Percentiles rank a stretch among this genome's conserved stretches.
Evolutionary conservation across 208 protist species (phyloP).

Genomic region (Trypanosoma congolense): DNA sequence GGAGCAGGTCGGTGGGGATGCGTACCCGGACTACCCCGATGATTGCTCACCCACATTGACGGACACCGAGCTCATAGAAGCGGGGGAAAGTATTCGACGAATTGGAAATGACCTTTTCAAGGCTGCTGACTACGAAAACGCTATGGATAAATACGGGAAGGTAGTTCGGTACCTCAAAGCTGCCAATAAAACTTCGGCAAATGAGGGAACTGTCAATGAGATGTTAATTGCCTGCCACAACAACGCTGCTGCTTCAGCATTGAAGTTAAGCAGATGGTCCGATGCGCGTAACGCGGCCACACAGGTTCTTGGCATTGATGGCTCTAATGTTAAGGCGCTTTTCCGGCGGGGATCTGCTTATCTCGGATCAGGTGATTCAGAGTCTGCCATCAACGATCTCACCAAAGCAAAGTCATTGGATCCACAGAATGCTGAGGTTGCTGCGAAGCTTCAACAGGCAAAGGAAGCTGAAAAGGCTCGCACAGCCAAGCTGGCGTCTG

Average conservation of each 20-base stretch:
- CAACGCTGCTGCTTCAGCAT: conserved; percentile 74
- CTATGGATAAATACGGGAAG: conserved; percentile 85
- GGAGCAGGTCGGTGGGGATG: conserved; percentile 60
- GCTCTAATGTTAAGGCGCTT: conserved; percentile 79
- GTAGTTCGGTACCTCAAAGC: conserved; percentile 61
- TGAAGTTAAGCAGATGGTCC: conserved; percentile 58
- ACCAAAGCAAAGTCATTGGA: conserved; percentile 50
- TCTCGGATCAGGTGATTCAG: conserved; percentile 51
- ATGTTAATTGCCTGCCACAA: conserved; percentile 84
- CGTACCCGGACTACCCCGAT: conserved; percentile 76
- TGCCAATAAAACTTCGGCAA: conserved; percentile 34
- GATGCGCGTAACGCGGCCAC: conserved; percentile 50
- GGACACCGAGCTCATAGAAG: conserved; percentile 44
- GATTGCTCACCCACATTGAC: conserved; percentile 50
- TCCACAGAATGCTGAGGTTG: conserved; percentile 69
- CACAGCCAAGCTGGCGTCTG: conserved; percentile 74
- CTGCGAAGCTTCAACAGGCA: conserved; percentile 65
- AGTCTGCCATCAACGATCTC: conserved; percentile 66
- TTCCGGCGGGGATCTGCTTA: conserved; percentile 76
- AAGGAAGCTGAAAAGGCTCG: conserved; percentile 67
- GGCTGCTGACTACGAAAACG: conserved; percentile 41
- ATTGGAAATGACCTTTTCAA: conserved; percentile 82
- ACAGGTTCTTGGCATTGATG: conserved; percentile 58
- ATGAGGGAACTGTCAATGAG: conserved; percentile 40
- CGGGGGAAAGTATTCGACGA: conserved; percentile 71